Conservation (phyloP, 2,329 filamentous ascomycete genomes). For the Ceratocystis destructans region DNA sequence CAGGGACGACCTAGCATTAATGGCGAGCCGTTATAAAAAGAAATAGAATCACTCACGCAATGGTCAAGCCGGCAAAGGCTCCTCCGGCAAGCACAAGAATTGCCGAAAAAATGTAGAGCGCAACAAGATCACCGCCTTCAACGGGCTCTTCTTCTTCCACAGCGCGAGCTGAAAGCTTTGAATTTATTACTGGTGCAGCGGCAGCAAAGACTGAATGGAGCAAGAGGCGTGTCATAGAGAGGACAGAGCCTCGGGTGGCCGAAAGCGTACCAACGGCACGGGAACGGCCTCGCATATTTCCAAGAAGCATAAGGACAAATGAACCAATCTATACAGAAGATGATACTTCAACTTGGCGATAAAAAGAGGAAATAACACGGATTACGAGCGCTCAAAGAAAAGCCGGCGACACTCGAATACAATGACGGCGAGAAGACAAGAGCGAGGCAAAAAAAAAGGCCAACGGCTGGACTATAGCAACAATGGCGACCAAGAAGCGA, state of each 20-base stretch:
- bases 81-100: conserved; percentile 76
- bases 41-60: conserved; percentile 44
- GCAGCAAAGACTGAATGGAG: conserved; percentile 28
- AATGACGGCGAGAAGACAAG: not conserved
- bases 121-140: conserved; percentile 56
- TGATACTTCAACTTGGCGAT: not conserved
- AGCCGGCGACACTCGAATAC: not conserved
- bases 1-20: not conserved
- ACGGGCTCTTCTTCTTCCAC: conserved; percentile 36
- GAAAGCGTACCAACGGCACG: conserved; percentile 10
- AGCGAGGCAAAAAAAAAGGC: not conserved
- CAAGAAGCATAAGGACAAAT: not conserved
- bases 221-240: conserved; percentile 15
- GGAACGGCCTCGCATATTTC: conserved; percentile 15
- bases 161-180: conserved; percentile 20
- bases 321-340: not conserved
- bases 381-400: not conserved
- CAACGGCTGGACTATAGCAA: not conserved
- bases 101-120: conserved; percentile 66
- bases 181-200: conserved; percentile 32
- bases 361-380: not conserved
- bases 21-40: not conserved
- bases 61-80: conserved; percentile 87
- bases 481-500: not conserved
- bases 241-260: conserved; percentile 13